Evolutionary conservation across 2,329 filamentous ascomycete genomes (phyloP).

Genomic region (Epichloe sp.): DNA sequence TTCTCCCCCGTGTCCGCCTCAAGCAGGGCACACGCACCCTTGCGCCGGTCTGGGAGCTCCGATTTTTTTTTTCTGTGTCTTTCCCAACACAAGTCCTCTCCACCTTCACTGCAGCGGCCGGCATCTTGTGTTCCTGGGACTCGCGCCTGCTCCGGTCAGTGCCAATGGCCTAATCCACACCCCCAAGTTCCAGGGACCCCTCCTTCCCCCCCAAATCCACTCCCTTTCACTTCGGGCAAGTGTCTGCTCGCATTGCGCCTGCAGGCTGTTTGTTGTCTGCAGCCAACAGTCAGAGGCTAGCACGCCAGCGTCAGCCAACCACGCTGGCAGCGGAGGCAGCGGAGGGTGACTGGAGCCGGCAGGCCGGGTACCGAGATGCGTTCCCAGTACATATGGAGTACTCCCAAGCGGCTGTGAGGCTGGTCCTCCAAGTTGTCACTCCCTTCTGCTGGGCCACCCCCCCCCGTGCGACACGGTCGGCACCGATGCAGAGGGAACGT

Average conservation of each 20-base stretch:
- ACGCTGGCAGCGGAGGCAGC: not conserved
- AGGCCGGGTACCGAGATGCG: conserved; percentile 3
- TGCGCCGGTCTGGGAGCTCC: conserved; percentile 9
- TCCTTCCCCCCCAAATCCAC: not conserved
- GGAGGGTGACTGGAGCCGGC: not conserved
- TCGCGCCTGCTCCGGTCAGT: not conserved
- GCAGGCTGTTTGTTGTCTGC: not conserved
- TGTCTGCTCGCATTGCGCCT: conserved; percentile 1
- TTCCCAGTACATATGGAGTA: not conserved
- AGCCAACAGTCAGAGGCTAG: not conserved
- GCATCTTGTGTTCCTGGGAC: not conserved
- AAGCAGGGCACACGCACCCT: conserved; percentile 6
- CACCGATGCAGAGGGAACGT: conserved; percentile 3
- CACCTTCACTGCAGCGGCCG: not conserved
- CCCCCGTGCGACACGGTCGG: conserved; percentile 1
- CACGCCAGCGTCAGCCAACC: not conserved
- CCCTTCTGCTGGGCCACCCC: conserved; percentile 2
- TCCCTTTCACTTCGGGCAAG: not conserved
- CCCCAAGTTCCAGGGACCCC: not conserved
- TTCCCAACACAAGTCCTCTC: not conserved
- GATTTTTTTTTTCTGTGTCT: conserved; percentile 2
- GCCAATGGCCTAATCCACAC: not conserved
- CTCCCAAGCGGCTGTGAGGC: not conserved
- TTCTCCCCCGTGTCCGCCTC: conserved; percentile 2
- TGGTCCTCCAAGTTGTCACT: not conserved